Base-by-base conservation (phyloP, 495 filamentous ascomycete species). In the Cladorrhinum samala region DNA sequence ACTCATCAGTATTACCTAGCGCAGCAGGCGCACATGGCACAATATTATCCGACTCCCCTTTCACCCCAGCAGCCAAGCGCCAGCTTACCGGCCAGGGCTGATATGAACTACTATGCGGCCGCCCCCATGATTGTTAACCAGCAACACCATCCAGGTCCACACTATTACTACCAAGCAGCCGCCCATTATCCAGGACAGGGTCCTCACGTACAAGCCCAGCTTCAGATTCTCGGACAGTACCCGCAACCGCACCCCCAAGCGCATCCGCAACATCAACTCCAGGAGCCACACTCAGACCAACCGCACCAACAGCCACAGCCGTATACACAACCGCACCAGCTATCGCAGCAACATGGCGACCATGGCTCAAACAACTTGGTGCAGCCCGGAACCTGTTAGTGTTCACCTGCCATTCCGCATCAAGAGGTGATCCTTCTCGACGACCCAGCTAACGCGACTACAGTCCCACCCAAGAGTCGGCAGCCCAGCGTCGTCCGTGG, bases 401-500 rank as follows among this genome's bases (percentile, higher is more conserved):
- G 40, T 17, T 25, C 17, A 9, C 13, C 9, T 25, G n/a, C n/a
- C n/a, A n/a, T n/a, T n/a, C n/a, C n/a, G n/a, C n/a, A n/a, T n/a
- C n/a, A n/a, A n/a, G n/a, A n/a, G n/a, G n/a, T n/a, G n/a, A n/a
- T n/a, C n/a, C n/a, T n/a, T n/a, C n/a, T n/a, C n/a, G n/a, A 46
- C 24, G 37, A 18, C 8, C 19, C 9, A 5, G 21, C 49, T 53
- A 19, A 54, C 41, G 7, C 27, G 9, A 13, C 39, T 7, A 44
- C 50, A 77, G 69, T 47, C 33, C 64, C 66, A 18, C 57, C 56
- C 17, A 64, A 64, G 2, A 45, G 56, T 25, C 66, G 64, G 41
- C 71, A 65, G 42, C 72, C 73, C 33, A 77, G 30, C 16, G 45
- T 87, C 24, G 87, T 88, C 44, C 81, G 90, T 58, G 91, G 91